Evolutionary conservation across 2,329 filamentous ascomycete genomes (phyloP).

Genomic region (Malbranchea zuffiana): DNA sequence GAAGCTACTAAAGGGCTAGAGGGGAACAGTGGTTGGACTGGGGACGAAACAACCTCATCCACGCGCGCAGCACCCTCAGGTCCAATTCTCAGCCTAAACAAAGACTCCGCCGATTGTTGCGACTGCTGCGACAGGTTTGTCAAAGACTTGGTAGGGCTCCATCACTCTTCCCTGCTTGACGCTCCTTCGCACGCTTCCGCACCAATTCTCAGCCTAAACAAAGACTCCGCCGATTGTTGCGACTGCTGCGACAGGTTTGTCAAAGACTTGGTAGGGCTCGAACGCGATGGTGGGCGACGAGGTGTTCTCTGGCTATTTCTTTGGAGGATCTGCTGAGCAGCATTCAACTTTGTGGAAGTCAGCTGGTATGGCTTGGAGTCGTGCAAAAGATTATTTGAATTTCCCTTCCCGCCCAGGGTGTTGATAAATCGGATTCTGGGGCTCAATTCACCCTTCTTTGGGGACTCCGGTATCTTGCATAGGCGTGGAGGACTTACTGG

Average conservation of each 20-base stretch:
- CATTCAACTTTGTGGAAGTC: constrained; percentile 6
- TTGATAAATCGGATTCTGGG: constrained; percentile 12
- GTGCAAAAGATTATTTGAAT: neutral
- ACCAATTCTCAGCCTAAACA: constrained; percentile 19
- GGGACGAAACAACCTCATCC: constrained; percentile 1
- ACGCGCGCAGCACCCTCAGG: constrained; percentile 17
- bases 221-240: constrained; percentile 7
- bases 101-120: constrained; percentile 7
- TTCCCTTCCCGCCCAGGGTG: constrained; percentile 2
- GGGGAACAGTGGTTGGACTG: neutral
- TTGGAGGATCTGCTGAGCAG: constrained; percentile 10
- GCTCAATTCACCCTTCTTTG: neutral
- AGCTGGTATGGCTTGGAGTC: constrained; percentile 3
- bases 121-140: too few species aligned
- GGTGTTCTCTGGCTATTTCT: constrained; percentile 5
- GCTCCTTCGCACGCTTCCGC: too few species aligned
- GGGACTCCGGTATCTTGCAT: neutral
- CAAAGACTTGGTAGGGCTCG: too few species aligned
- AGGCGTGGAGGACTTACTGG: neutral
- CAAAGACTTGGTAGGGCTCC: too few species aligned
- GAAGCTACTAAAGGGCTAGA: too few species aligned
- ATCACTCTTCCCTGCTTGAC: too few species aligned
- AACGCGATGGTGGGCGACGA: too few species aligned
- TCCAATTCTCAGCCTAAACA: constrained; percentile 19
- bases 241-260: too few species aligned